Evolutionary conservation across 176 grass and related monocot genomes (phyloP).

Genomic region (Alopecurus myosuroides): DNA sequence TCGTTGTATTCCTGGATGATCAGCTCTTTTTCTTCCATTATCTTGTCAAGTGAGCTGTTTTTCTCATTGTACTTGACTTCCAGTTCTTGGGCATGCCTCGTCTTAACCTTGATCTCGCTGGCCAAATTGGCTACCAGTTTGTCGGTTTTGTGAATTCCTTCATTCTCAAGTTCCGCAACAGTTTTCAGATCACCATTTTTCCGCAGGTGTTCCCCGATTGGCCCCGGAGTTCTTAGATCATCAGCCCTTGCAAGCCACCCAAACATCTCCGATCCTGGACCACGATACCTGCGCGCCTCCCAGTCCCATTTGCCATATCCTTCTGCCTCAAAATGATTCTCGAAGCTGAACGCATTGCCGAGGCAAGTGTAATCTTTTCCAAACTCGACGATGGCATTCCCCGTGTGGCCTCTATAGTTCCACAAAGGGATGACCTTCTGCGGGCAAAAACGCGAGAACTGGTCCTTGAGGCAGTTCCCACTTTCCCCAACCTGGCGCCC

Average conservation of each 20-base stretch:
- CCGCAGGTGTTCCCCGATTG: slow-evolving; percentile 32
- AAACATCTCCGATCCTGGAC: slow-evolving; percentile 18
- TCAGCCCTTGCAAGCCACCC: slow-evolving; percentile 48
- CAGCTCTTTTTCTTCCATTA: slow-evolving; percentile 49
- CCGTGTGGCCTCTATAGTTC: slow-evolving; percentile 47
- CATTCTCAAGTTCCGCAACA: slow-evolving; percentile 31
- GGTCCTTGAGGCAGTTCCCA: slow-evolving; percentile 10
- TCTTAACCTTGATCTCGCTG: slow-evolving; percentile 40
- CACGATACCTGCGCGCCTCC: slow-evolving; percentile 14
- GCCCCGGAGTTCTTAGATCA: slow-evolving; percentile 30
- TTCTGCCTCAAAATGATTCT: slow-evolving; percentile 39
- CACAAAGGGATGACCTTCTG: slow-evolving; percentile 40
- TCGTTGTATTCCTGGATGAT: slow-evolving; percentile 38
- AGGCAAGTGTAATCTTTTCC: slow-evolving; percentile 41
- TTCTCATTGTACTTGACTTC: slow-evolving; percentile 48
- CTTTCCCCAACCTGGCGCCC: slow-evolving; percentile 36
- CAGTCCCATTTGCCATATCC: slow-evolving; percentile 30
- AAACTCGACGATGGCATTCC: slow-evolving; percentile 42
- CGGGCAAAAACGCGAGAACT: background rate
- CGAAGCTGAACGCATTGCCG: slow-evolving; percentile 29
- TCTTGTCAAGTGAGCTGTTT: slow-evolving; percentile 32
- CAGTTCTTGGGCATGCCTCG: slow-evolving; percentile 32
- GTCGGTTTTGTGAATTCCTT: slow-evolving; percentile 38
- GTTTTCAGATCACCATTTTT: slow-evolving; percentile 47
- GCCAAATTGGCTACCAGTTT: slow-evolving; percentile 35